phyloP scores from a whole-genome alignment of 2,329 filamentous ascomycete species.

The Ophiostoma populinum region DNA sequence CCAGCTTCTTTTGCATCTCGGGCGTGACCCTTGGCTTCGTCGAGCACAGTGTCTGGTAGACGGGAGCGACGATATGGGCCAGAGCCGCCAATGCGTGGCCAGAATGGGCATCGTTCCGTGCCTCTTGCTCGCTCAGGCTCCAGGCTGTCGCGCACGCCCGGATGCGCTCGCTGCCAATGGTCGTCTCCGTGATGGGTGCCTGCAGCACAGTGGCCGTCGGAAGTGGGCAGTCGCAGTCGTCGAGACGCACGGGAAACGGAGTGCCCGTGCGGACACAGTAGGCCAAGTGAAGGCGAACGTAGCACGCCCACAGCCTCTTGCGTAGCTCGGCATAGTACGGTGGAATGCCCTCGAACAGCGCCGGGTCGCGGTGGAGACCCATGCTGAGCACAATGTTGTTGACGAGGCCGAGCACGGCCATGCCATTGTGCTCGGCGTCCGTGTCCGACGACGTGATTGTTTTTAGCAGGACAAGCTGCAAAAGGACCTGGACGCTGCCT shows the following conservation, averaged over 20 bases:
- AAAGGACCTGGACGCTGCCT: conserved; percentile 3
- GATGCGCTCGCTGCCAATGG: background rate
- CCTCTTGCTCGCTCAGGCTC: background rate
- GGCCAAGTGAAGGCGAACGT: conserved; percentile 10
- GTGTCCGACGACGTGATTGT: conserved; percentile 5
- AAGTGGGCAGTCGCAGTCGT: conserved; percentile 12
- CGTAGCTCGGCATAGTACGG: conserved; percentile 12
- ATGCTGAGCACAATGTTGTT: conserved; percentile 11
- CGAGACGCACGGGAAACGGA: conserved; percentile 9
- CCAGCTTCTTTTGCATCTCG: conserved; percentile 1
- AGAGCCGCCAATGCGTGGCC: background rate
- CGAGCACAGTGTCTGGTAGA: conserved; percentile 6
- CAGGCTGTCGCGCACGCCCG: background rate
- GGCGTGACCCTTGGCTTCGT: background rate
- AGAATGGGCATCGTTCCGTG: conserved; percentile 2
- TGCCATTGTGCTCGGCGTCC: conserved; percentile 2
- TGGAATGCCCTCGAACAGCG: conserved; percentile 7
- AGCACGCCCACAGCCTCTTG: conserved; percentile 12
- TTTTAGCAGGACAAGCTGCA: conserved; percentile 4
- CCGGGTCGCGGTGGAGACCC: conserved; percentile 13
- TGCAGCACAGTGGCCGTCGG: background rate
- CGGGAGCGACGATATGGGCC: background rate
- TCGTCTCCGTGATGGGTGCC: background rate
- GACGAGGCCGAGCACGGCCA: background rate
- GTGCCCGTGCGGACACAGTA: conserved; percentile 12